These are phyloP conservation scores for Pythium volutum DNA, from an alignment of 352 stramenopile species.

Conservation along the genomic window DNA sequence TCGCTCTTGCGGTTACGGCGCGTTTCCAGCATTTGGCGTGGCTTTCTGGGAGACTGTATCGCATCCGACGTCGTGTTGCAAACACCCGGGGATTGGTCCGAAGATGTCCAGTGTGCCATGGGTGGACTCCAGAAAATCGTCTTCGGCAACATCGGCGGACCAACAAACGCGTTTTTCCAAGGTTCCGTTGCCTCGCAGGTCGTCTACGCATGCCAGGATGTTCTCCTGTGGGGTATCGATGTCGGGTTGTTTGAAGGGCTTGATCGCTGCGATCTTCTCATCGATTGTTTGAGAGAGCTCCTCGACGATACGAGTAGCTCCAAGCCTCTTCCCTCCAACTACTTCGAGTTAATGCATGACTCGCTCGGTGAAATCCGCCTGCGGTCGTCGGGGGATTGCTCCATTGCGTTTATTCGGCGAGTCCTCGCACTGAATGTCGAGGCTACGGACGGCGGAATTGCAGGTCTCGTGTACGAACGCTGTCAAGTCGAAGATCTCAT, in stretches of 20 bases:
- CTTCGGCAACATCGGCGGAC: not conserved
- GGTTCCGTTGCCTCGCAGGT: not conserved
- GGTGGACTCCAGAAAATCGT: constrained; percentile 8
- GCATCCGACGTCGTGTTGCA: constrained; percentile 12
- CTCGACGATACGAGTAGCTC: not conserved
- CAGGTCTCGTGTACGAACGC: constrained; percentile 2
- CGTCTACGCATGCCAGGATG: constrained; percentile 10
- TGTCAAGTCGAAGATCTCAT: constrained; percentile 13
- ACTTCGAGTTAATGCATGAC: constrained; percentile 15
- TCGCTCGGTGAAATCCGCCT: not conserved
- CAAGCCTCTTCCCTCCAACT: constrained; percentile 4
- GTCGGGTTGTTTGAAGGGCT: constrained; percentile 14
- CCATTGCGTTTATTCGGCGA: constrained; percentile 7
- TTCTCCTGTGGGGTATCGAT: constrained; percentile 23
- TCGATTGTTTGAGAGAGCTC: constrained; percentile 3
- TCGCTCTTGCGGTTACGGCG: not conserved
- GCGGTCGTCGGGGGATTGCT: constrained; percentile 1
- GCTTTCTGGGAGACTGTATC: constrained; percentile 20
- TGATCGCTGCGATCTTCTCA: constrained; percentile 13
- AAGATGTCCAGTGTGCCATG: not conserved
- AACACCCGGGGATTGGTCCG: not conserved
- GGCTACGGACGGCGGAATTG: constrained; percentile 9
- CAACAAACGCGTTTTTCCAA: not conserved
- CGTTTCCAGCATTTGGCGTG: constrained; percentile 9
- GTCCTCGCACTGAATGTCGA: constrained; percentile 12